Percentiles rank a stretch among this genome's conserved stretches.
These are phyloP conservation scores for Cystobasidiopsis lactophilus DNA, from an alignment of 768 basidiomycete species.

Conservation along the genomic window DNA sequence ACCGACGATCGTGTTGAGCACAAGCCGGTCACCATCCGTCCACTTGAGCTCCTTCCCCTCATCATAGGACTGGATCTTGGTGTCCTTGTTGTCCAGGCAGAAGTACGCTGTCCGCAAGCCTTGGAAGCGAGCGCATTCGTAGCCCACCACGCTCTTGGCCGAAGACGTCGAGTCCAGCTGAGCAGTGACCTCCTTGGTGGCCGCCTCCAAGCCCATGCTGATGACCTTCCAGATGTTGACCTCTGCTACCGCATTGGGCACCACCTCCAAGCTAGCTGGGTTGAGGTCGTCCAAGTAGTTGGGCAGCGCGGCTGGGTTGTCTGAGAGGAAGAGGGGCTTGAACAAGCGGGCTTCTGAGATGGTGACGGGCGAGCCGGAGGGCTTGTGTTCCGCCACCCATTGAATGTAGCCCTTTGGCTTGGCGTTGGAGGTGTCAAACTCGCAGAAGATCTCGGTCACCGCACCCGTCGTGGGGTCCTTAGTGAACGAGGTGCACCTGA, in stretches of 20 bases:
- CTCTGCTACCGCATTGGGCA: constrained; percentile 65
- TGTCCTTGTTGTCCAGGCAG: constrained; percentile 67
- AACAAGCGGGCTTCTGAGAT: constrained; percentile 83
- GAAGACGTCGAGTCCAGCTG: constrained; percentile 41
- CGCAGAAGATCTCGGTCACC: constrained; percentile 41
- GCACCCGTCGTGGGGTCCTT: constrained; percentile 47
- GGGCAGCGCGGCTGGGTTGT: constrained; percentile 46
- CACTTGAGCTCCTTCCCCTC: constrained; percentile 27
- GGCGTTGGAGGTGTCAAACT: constrained; percentile 27
- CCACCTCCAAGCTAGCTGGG: constrained; percentile 53
- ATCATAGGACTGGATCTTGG: constrained; percentile 36
- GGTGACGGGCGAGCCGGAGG: constrained; percentile 55
- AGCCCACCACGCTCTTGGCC: constrained; percentile 41
- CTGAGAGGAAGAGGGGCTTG: constrained; percentile 80
- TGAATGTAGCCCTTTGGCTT: constrained; percentile 75
- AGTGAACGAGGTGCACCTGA: constrained; percentile 78
- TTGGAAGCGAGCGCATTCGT: constrained; percentile 89
- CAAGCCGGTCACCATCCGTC: constrained; percentile 48
- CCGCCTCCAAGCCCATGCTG: constrained; percentile 41
- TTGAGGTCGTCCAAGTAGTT: constrained; percentile 70
- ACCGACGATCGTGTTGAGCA: constrained; percentile 78
- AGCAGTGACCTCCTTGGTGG: constrained; percentile 34
- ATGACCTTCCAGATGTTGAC: constrained; percentile 71
- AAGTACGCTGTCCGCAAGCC: constrained; percentile 90
- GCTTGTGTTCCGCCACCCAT: constrained; percentile 73